A percentile compares a stretch with the other conserved stretches of the same genome.
These are phyloP conservation scores for Talinum fruticosum DNA, from an alignment of 148 eudicot genomes.

Conservation along the genomic window DNA sequence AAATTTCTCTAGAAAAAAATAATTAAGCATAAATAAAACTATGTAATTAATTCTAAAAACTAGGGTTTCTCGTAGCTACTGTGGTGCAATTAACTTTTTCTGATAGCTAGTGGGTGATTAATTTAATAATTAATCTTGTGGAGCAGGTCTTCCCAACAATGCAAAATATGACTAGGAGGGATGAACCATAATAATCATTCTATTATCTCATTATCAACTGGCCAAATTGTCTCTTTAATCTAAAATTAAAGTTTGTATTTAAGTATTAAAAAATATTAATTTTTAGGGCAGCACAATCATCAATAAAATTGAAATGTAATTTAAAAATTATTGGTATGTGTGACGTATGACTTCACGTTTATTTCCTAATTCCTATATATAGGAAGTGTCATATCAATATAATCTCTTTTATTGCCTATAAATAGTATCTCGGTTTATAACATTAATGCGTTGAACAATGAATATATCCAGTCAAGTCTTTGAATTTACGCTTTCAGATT, in stretches of 20 bases:
- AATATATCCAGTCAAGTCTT: neutral
- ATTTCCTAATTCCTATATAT: conserved; percentile 23
- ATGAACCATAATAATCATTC: neutral
- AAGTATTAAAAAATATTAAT: too few relatives aligned
- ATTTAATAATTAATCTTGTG: conserved; percentile 15
- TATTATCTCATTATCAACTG: neutral
- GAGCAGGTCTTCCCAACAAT: conserved; percentile 23
- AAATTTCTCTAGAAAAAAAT: neutral
- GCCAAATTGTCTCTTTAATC: neutral
- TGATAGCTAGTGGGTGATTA: conserved; percentile 16
- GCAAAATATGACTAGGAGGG: conserved; percentile 13
- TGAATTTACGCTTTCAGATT: neutral
- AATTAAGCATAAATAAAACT: neutral
- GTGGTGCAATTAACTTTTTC: neutral
- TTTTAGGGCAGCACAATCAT: too few relatives aligned
- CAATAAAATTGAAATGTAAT: too few relatives aligned
- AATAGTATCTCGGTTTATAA: neutral
- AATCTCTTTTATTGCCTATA: neutral
- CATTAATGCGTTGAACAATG: neutral
- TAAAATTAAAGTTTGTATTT: neutral
- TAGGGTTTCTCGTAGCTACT: conserved; percentile 6
- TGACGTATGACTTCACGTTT: conserved; percentile 19
- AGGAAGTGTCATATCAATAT: neutral
- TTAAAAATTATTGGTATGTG: too few relatives aligned
- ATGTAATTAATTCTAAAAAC: neutral